Conservation (phyloP, 495 filamentous ascomycete species). For the Xanthoparmelia taractica region DNA sequence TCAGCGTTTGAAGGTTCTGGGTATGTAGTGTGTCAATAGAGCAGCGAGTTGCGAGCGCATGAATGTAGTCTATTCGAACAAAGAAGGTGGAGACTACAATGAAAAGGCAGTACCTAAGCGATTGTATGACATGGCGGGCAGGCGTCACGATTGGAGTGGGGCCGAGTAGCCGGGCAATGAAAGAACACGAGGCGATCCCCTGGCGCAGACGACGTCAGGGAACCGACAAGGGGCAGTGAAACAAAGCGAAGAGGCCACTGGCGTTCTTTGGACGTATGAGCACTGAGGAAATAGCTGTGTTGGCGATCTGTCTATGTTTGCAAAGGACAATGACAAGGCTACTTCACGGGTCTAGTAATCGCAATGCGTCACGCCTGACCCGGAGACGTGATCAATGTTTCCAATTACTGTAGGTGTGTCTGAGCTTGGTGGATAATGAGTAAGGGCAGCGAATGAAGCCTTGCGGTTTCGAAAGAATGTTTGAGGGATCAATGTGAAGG, state of each 20-base stretch:
- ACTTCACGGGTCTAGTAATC: background rate
- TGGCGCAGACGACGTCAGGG: background rate
- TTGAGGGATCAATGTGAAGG: background rate
- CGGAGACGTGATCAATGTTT: background rate
- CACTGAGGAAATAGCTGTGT: background rate
- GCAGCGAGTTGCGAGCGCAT: background rate
- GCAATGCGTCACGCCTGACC: background rate
- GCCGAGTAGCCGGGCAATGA: constrained; percentile 13
- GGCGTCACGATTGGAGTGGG: background rate
- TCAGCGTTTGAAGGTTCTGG: background rate
- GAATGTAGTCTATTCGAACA: background rate
- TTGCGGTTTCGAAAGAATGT: background rate
- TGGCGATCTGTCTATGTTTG: background rate
- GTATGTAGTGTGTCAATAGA: background rate
- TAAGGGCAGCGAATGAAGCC: background rate
- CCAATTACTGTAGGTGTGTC: background rate
- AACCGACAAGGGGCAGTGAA: background rate
- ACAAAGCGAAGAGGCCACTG: constrained; percentile 8
- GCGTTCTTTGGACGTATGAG: background rate
- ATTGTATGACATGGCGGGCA: constrained; percentile 27
- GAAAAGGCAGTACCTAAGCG: constrained; percentile 23
- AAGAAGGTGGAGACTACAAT: background rate
- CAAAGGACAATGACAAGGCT: background rate
- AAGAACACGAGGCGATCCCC: background rate
- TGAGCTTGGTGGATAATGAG: background rate